phyloP scores from a whole-genome alignment of 2,329 filamentous ascomycete genomes.

The Diaporthe australafricana region DNA sequence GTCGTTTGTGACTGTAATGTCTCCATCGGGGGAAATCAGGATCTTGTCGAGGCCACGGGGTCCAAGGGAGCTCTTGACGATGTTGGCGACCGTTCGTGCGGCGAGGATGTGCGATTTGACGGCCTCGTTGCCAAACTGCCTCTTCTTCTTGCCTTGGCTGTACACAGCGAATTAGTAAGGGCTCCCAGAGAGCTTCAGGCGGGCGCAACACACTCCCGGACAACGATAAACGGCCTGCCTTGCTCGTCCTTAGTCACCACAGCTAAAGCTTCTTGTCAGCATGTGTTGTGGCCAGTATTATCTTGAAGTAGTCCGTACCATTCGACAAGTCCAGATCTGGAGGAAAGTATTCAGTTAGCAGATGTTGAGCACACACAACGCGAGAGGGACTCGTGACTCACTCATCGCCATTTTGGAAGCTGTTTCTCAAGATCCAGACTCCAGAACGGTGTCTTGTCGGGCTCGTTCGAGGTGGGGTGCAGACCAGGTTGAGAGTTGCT shows the following conservation, averaged over 20 bases:
- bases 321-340: conserved; percentile 86
- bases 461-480: neutral
- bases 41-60: conserved; percentile 99
- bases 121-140: conserved; percentile 94
- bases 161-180: conserved; percentile 39
- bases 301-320: conserved; percentile 65
- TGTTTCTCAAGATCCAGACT: conserved; percentile 5
- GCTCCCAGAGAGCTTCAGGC: conserved; percentile 14
- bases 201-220: conserved; percentile 82
- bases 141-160: conserved; percentile 97
- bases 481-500: conserved; percentile 3
- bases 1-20: conserved; percentile 99
- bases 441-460: conserved; percentile 10
- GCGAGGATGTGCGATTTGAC: conserved; percentile 99
- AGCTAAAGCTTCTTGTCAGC: conserved; percentile 55
- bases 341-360: conserved; percentile 7
- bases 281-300: conserved; percentile 32
- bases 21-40: conserved; percentile 96
- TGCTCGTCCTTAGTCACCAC: conserved; percentile 95
- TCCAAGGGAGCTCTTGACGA: conserved; percentile 96
- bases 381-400: conserved; percentile 50
- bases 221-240: conserved; percentile 96
- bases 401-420: conserved; percentile 68
- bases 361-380: conserved; percentile 33
- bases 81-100: conserved; percentile 94